Evolutionary conservation across 2,329 filamentous ascomycete genomes (phyloP).

Genomic region (Scleromitrula shiraiana): DNA sequence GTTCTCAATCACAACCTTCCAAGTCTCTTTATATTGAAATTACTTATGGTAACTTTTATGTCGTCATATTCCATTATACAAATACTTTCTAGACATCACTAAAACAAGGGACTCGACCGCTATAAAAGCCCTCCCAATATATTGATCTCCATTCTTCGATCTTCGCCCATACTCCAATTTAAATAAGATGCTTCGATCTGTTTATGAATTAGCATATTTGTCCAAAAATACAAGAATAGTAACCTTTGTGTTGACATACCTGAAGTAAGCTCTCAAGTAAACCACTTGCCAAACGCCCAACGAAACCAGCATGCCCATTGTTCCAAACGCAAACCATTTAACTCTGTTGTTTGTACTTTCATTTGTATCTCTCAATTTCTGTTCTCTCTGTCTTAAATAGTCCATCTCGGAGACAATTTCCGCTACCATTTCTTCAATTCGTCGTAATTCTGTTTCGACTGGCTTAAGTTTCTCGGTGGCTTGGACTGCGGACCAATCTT

Average conservation of each 20-base stretch:
- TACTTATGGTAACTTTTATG: not conserved
- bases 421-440: slow-evolving; percentile 81
- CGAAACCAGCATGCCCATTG: slow-evolving; percentile 81
- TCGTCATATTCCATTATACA: slow-evolving; percentile 19
- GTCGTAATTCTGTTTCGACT: slow-evolving; percentile 85
- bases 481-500: slow-evolving; percentile 96
- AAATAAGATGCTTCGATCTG: slow-evolving; percentile 64
- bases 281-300: slow-evolving; percentile 96
- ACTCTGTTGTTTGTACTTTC: slow-evolving; percentile 98
- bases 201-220: slow-evolving; percentile 11
- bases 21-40: not conserved
- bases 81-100: slow-evolving; percentile 23
- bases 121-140: slow-evolving; percentile 10
- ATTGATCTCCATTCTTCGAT: slow-evolving; percentile 6
- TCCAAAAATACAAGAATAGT: slow-evolving; percentile 2
- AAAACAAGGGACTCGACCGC: slow-evolving; percentile 20
- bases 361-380: slow-evolving; percentile 95
- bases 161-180: slow-evolving; percentile 23
- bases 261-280: slow-evolving; percentile 95
- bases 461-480: slow-evolving; percentile 97
- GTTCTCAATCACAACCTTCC: not conserved
- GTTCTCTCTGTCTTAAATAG: slow-evolving; percentile 81
- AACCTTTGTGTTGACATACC: slow-evolving; percentile 39
- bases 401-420: slow-evolving; percentile 96
- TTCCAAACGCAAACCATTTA: slow-evolving; percentile 96